Evolutionary conservation across 768 basidiomycete genomes (phyloP), one percentile per base, ranked within the genome.

Genomic region (Polyporus arcularius): DNA sequence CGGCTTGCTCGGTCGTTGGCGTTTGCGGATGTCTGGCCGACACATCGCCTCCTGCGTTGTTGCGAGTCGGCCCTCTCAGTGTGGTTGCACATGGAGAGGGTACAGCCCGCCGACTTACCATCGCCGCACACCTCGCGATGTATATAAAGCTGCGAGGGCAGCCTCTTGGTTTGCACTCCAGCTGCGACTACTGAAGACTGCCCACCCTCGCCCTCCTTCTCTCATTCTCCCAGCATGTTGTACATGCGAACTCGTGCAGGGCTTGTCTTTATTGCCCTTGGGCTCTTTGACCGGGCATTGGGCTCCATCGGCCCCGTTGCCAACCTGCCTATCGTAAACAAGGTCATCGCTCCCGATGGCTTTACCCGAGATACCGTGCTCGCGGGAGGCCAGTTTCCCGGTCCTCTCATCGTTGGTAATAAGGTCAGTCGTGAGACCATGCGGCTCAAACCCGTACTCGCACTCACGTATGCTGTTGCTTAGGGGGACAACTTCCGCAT

Each of bases 401-500:
- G 63, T 5, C 65, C 65, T 5, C 54, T 64, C 40, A 58, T 67
- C n/a, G 32, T 18, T 16, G 64, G 55, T 4, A 53, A 60, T 18
- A 63, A 65, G 61, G 67, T 66, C 28, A 6, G 48, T 18, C 21
- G 12, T 7, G 3, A 26, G 21, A 26, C 21, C n/a, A 28, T 26
- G 11, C 18, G 5, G 8, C 8, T 40, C 39, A 32, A 9, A 16
- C 15, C n/a, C 26, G 30, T 15, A 18, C 21, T n/a, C 7, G 32
- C 15, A 30, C 55, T 39, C 45, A 45, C 45, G 32, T 21, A 42
- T 30, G 4, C 18, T 26, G 21, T 26, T 26, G 21, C 21, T 26
- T 26, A 76, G 74, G 76, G 73, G 4, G 63, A 66, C 18, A 47
- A 71, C 14, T 74, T 78, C 55, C 70, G 68, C 6, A 72, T 79